phyloP scores from a whole-genome alignment of 495 filamentous ascomycete genomes.

The Hypoxylon fragiforme region DNA sequence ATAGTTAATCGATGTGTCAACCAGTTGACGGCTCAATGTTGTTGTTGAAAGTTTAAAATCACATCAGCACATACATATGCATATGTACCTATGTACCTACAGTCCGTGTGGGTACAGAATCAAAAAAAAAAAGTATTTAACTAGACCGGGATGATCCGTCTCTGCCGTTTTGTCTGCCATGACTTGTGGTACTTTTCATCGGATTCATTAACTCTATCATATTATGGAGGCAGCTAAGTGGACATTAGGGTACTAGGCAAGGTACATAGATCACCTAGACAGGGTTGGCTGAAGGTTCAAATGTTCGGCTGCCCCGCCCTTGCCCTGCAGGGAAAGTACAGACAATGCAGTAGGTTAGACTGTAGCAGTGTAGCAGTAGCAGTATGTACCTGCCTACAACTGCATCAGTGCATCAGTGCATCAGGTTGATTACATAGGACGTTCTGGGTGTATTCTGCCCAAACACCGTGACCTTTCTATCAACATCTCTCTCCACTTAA shows the following conservation, averaged over 20 bases:
- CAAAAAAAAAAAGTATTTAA: too few relatives aligned
- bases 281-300: background rate
- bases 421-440: too few relatives aligned
- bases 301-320: slow-evolving; percentile 13
- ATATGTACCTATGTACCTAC: background rate
- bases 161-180: slow-evolving; percentile 6
- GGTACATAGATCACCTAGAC: background rate
- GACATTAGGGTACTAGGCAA: background rate
- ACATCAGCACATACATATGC: background rate
- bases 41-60: too few relatives aligned
- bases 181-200: slow-evolving; percentile 2
- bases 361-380: too few relatives aligned
- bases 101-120: too few relatives aligned
- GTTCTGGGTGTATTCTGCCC: background rate
- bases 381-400: background rate
- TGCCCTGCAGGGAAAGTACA: slow-evolving; percentile 6
- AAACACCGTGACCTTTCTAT: background rate
- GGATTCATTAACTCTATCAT: slow-evolving; percentile 2
- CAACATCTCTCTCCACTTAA: slow-evolving; percentile 20
- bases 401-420: too few relatives aligned
- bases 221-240: background rate
- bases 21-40: too few relatives aligned
- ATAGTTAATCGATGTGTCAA: too few relatives aligned
- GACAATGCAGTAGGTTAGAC: too few relatives aligned
- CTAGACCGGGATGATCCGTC: background rate